Base-by-base conservation (phyloP, 1,139 yeast species). In the Blastobotrys ciferrii region DNA sequence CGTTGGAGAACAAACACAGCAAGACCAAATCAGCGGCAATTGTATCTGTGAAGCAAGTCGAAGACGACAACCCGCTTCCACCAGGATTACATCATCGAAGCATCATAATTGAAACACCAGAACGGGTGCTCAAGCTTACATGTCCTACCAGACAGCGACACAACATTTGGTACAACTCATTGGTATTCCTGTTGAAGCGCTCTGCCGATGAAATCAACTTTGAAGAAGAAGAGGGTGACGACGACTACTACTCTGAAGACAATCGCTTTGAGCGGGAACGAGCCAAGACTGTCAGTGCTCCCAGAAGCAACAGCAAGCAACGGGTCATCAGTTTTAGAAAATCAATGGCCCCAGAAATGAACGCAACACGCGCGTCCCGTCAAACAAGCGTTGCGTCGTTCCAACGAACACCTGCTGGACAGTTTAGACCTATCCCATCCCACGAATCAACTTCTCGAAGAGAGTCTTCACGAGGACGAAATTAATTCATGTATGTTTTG, bases 71-170 rank as follows among this genome's bases (percentile, higher is more conserved):
- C 64, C 96, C 96, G 11, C 73, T 86, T 52, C 97, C 98, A 2
- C 84, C 95, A 0, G 98, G 97, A 0, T 70, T 92, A 42, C 86
- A 86, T 65, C 88, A 87, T 66, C 87, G 86, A 75, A 84, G 94
- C 62, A 83, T 92, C 49, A 66, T 91, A 46, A 81, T 92, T 46
- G 82, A 77, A 55, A 83, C 96, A 2, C 81, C 81, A 47, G 81
- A 79, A 33, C 79, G 85, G 52, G 72, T 80, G 7, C 70, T 92
- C 58, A 87, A 84, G 67, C 72, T 92, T 47, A 91, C 98, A 0
- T 89, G 97, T 67, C 84, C 95, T 6, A 86, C 88, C 2, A 78
- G 95, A 62, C 84, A 83, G 58, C 81, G 96, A 45, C 98, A 92
- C 65, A 88, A 87, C 61, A 82, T 89, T 46, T 92, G 98, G 98